Conservation (phyloP, 257 asterid species). For the Ilex aquifolium region DNA sequence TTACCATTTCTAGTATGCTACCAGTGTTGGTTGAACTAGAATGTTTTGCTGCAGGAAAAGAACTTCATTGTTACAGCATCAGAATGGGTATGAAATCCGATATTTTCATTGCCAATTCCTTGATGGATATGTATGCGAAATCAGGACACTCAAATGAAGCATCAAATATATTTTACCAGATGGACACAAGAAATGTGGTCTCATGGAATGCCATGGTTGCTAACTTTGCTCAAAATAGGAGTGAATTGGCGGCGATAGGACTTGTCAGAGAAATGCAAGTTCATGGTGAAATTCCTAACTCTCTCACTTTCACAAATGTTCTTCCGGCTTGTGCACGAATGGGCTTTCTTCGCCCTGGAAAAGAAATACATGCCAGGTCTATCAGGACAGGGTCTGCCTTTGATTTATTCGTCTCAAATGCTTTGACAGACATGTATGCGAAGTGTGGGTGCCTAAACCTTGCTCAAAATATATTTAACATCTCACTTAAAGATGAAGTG, state of each 20-base stretch:
- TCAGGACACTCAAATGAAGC: conserved; percentile 35
- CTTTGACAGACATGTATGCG: conserved; percentile 66
- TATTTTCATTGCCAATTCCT: conserved; percentile 61
- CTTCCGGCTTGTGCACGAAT: conserved; percentile 74
- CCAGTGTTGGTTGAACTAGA: conserved; percentile 52
- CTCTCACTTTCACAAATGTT: conserved; percentile 55
- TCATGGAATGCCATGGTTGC: conserved; percentile 77
- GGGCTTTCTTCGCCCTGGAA: conserved; percentile 43
- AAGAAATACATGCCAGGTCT: conserved; percentile 61
- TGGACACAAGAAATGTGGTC: conserved; percentile 40
- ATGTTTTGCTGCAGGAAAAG: conserved; percentile 39
- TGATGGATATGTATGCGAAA: conserved; percentile 74
- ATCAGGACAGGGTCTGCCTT: conserved; percentile 29
- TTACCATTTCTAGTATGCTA: conserved; percentile 52
- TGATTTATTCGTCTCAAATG: conserved; percentile 67
- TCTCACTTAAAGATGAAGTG: conserved; percentile 49
- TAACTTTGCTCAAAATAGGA: conserved; percentile 55
- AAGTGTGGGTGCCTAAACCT: conserved; percentile 51
- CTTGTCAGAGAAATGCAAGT: conserved; percentile 55
- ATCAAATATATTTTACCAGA: conserved; percentile 35
- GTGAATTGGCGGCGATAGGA: conserved; percentile 38
- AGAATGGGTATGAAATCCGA: conserved; percentile 48
- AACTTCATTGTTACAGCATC: conserved; percentile 54
- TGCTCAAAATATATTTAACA: conserved; percentile 40
- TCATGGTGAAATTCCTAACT: conserved; percentile 44